Evolutionary conservation across 2,329 filamentous ascomycete species (phyloP).

Genomic region (Keithomyces neogunnii): DNA sequence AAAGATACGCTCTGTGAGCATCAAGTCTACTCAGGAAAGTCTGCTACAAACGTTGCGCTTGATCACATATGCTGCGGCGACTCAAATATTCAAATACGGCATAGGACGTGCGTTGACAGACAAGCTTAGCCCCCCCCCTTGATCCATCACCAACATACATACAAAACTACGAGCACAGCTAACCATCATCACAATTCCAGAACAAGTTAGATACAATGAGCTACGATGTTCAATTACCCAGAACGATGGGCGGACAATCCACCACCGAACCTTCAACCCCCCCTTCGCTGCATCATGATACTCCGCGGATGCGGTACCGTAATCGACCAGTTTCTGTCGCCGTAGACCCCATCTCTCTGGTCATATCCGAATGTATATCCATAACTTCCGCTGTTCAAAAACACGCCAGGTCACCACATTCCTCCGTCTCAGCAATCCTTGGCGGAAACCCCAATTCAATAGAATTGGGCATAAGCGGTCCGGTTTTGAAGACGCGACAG

Average conservation of each 20-base stretch:
- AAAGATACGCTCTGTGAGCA: not conserved
- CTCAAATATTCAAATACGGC: not conserved
- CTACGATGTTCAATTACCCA: conserved; percentile 1
- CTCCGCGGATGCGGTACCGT: conserved; percentile 48
- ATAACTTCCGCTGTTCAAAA: conserved; percentile 98
- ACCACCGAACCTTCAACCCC: not conserved
- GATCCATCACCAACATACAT: not conserved
- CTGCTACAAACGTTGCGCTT: not conserved
- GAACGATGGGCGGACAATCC: not conserved
- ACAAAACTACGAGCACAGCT: not conserved
- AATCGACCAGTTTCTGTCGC: conserved; percentile 65
- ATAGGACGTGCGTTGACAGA: not conserved
- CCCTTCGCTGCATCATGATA: conserved; percentile 12
- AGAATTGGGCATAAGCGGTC: conserved; percentile 41
- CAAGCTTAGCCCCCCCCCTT: not conserved
- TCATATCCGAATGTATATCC: conserved; percentile 97
- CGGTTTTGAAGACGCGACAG: conserved; percentile 30
- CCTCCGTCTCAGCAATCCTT: conserved; percentile 89
- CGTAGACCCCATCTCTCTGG: conserved; percentile 82
- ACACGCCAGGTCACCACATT: conserved; percentile 90
- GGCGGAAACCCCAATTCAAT: conserved; percentile 61
- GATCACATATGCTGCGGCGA: not conserved
- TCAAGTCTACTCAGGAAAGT: not conserved
- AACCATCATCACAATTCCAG: not conserved
- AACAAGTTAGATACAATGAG: conserved; percentile 1